These are phyloP conservation scores for Plasmodium relictum DNA, from an alignment of 169 alveolate genomes.

Conservation along the genomic window DNA sequence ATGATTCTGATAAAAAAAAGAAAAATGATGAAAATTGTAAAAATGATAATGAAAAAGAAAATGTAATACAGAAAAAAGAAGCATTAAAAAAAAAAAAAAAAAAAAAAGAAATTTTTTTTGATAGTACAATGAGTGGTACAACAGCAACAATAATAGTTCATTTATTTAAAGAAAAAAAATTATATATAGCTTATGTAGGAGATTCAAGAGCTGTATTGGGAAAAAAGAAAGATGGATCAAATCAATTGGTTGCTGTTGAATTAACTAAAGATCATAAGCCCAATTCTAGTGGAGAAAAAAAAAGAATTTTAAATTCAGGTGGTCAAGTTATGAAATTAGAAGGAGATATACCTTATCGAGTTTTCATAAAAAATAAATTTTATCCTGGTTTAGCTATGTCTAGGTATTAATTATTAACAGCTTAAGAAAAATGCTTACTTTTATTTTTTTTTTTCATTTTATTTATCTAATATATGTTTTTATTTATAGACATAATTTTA, in stretches of 20 bases:
- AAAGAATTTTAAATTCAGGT: conserved; percentile 87
- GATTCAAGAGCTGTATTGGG: conserved; percentile 91
- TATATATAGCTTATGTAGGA: conserved; percentile 90
- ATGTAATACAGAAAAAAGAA: conserved; percentile 20
- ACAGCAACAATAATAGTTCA: conserved; percentile 85
- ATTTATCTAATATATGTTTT: too few species aligned
- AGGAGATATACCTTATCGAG: conserved; percentile 89
- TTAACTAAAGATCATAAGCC: conserved; percentile 90
- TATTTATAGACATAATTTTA: too few species aligned
- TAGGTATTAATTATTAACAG: conserved; percentile 49
- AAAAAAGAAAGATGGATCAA: conserved; percentile 79
- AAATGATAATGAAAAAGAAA: conserved; percentile 24
- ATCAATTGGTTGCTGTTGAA: conserved; percentile 79
- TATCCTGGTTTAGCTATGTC: conserved; percentile 93
- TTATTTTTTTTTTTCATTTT: too few species aligned
- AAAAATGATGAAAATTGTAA: background rate
- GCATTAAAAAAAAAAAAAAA: conserved; percentile 36
- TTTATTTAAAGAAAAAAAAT: conserved; percentile 77
- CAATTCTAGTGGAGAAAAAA: conserved; percentile 84
- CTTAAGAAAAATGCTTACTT: background rate
- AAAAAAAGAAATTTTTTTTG: conserved; percentile 77
- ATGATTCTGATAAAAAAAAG: conserved; percentile 2
- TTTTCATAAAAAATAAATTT: conserved; percentile 85
- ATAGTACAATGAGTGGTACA: conserved; percentile 87
- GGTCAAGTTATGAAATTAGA: conserved; percentile 89